Percentiles rank a stretch among this genome's conserved stretches.
Conservation (phyloP, 441 rosid genomes). For the Gossypium gossypioides region DNA sequence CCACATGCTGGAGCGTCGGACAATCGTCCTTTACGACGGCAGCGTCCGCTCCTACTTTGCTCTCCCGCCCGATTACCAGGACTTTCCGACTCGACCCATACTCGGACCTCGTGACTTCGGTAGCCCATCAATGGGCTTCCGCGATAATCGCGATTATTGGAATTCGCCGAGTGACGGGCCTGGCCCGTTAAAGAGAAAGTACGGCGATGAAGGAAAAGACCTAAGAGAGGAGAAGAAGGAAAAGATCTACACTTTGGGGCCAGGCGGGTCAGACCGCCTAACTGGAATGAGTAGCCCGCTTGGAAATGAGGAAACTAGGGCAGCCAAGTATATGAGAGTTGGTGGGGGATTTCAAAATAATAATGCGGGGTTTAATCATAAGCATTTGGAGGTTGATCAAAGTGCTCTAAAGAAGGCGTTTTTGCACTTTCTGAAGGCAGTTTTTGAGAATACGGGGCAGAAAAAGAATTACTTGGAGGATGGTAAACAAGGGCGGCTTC, state of each 20-base stretch:
- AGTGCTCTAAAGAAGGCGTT: constrained; percentile 53
- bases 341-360: constrained; percentile 25
- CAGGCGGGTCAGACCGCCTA: constrained; percentile 13
- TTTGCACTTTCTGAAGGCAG: constrained; percentile 50
- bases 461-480: constrained; percentile 69
- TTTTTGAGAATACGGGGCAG: constrained; percentile 50
- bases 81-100: constrained; percentile 38
- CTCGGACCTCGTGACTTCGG: constrained; percentile 35
- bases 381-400: constrained; percentile 53
- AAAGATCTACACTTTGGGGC: constrained; percentile 24
- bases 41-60: constrained; percentile 92
- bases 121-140: constrained; percentile 28
- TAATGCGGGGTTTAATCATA: constrained; percentile 17
- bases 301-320: constrained; percentile 39
- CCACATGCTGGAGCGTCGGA: constrained; percentile 90
- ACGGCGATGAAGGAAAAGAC: constrained; percentile 34
- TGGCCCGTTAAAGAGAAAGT: constrained; percentile 51
- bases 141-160: constrained; percentile 32
- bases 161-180: constrained; percentile 25
- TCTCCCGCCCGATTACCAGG: constrained; percentile 78
- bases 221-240: constrained; percentile 30
- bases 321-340: constrained; percentile 46
- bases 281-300: constrained; percentile 39
- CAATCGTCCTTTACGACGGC: constrained; percentile 74
- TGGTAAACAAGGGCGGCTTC: constrained; percentile 68